phyloP scores from a whole-genome alignment of 352 stramenopile genomes.

The Phytophthora syringae region DNA sequence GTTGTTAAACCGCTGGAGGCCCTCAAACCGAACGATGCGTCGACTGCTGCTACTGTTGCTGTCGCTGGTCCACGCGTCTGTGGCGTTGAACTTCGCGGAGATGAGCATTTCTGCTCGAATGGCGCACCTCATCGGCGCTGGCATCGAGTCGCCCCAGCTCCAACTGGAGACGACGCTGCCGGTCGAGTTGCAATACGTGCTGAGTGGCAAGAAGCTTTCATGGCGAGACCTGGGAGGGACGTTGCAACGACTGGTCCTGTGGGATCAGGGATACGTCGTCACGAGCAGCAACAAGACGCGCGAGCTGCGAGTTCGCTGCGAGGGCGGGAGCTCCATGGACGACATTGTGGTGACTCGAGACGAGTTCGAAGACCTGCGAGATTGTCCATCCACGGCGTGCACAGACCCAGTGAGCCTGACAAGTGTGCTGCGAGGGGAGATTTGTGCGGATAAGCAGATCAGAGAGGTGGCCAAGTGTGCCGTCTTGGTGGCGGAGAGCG shows the following conservation, averaged over 20 bases:
- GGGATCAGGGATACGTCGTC: conserved; percentile 53
- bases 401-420: conserved; percentile 16
- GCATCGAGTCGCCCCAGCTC: conserved; percentile 40
- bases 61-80: neutral
- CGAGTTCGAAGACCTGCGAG: conserved; percentile 36
- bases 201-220: conserved; percentile 25
- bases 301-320: conserved; percentile 38
- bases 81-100: conserved; percentile 23
- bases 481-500: conserved; percentile 28
- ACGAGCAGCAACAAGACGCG: conserved; percentile 35
- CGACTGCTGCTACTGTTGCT: neutral
- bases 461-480: conserved; percentile 43
- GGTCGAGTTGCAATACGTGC: conserved; percentile 36
- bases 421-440: conserved; percentile 18
- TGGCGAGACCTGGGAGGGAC: conserved; percentile 52
- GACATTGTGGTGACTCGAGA: conserved; percentile 36
- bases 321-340: conserved; percentile 56
- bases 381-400: conserved; percentile 35
- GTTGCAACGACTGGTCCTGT: conserved; percentile 64
- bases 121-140: conserved; percentile 25
- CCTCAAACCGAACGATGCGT: conserved; percentile 1
- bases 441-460: conserved; percentile 41
- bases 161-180: conserved; percentile 33
- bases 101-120: conserved; percentile 41
- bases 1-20: conserved; percentile 27